A percentile compares a stretch with the other conserved stretches of the same genome.
phyloP scores from a whole-genome alignment of 768 basidiomycete species.

The Melanogaster broomeanus region DNA sequence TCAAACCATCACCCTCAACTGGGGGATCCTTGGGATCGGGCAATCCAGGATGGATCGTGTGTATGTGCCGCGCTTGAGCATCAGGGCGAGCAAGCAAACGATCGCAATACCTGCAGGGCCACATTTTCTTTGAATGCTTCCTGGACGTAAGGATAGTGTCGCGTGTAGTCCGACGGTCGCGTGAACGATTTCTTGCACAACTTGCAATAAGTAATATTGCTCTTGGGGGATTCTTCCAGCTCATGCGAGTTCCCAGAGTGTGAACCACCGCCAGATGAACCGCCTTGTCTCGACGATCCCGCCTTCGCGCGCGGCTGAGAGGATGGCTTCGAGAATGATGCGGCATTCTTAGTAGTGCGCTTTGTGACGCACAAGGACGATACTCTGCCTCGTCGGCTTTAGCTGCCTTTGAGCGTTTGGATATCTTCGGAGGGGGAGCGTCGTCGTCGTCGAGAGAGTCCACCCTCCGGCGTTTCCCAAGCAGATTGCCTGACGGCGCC shows the following conservation, averaged over 20 bases:
- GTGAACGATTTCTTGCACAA: constrained; percentile 19
- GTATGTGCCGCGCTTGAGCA: constrained; percentile 26
- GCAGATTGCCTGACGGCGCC: background rate
- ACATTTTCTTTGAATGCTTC: constrained; percentile 20
- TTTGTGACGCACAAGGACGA: constrained; percentile 7
- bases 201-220: constrained; percentile 7
- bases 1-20: too few species aligned
- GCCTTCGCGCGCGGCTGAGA: background rate
- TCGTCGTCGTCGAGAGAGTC: constrained; percentile 3
- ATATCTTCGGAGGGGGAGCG: background rate
- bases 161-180: constrained; percentile 19
- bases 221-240: background rate
- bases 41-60: constrained; percentile 12
- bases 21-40: too few species aligned
- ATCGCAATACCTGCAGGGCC: constrained; percentile 24
- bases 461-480: constrained; percentile 13
- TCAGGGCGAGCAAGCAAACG: constrained; percentile 24
- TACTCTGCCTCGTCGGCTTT: constrained; percentile 25
- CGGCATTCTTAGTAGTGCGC: background rate
- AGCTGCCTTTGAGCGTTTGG: constrained; percentile 12
- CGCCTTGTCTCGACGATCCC: background rate
- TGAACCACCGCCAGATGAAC: background rate
- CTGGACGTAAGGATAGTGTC: constrained; percentile 23
- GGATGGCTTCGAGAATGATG: background rate
- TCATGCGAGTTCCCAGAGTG: background rate